These are phyloP conservation scores for Suillus tomentosus DNA, from an alignment of 768 basidiomycete species.

Conservation along the genomic window DNA sequence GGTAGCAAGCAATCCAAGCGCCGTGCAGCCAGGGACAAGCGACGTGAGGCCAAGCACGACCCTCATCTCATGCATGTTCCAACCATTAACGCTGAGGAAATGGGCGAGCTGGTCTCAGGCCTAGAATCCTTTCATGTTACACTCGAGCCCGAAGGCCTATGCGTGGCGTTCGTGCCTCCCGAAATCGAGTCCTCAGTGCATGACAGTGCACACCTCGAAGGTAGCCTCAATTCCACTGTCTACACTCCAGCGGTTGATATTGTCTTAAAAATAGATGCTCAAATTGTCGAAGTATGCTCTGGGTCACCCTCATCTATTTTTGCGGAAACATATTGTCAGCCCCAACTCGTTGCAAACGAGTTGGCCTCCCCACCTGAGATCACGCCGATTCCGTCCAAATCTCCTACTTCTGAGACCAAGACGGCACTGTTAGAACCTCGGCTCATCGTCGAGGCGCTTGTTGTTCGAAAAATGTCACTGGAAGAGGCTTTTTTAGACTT, in stretches of 20 bases:
- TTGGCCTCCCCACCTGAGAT: background rate
- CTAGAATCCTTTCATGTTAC: conserved; percentile 38
- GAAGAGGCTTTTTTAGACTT: conserved; percentile 82
- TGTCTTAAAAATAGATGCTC: background rate
- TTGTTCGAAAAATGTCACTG: conserved; percentile 73
- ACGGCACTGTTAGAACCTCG: conserved; percentile 39
- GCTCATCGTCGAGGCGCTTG: conserved; percentile 80
- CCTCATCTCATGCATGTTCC: conserved; percentile 24
- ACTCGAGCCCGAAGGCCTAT: conserved; percentile 21
- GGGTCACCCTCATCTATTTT: background rate
- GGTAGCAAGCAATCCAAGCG: conserved; percentile 36
- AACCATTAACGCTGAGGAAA: conserved; percentile 2
- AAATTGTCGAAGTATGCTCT: background rate
- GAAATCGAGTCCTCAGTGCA: conserved; percentile 26
- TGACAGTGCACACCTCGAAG: conserved; percentile 7
- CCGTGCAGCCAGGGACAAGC: conserved; percentile 51
- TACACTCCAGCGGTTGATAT: background rate
- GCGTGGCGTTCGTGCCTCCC: conserved; percentile 15
- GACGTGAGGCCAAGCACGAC: conserved; percentile 46
- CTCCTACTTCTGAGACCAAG: conserved; percentile 14
- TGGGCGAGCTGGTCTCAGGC: conserved; percentile 29
- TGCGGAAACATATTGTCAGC: background rate
- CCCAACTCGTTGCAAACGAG: background rate
- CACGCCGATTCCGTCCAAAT: background rate
- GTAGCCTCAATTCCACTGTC: background rate